phyloP scores from a whole-genome alignment of 192 early-diverging fungal genomes.

The Backusella tarrabulga region DNA sequence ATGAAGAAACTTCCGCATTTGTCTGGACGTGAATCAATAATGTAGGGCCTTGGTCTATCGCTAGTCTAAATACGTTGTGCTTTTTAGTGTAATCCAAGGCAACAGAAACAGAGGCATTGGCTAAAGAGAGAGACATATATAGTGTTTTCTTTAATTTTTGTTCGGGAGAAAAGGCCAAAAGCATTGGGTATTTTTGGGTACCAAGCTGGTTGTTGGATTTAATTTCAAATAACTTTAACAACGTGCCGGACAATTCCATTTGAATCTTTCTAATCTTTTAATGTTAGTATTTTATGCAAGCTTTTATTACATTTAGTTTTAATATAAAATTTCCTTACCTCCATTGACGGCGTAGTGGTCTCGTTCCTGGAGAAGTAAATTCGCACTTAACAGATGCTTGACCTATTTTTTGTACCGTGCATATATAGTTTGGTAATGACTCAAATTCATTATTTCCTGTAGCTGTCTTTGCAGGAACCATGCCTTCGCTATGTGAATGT shows the following conservation, averaged over 20 bases:
- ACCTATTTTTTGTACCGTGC: conserved; percentile 25
- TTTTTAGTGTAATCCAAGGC: conserved; percentile 21
- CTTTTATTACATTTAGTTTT: neutral
- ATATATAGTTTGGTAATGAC: conserved; percentile 16
- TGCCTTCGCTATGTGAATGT: neutral
- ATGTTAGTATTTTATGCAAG: neutral
- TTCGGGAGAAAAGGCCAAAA: neutral
- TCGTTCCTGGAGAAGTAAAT: neutral
- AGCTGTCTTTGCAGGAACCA: neutral
- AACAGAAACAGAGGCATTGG: neutral
- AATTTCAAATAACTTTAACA: conserved; percentile 14
- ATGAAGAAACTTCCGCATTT: conserved; percentile 1
- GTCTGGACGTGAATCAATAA: conserved; percentile 13
- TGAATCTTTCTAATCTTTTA: neutral
- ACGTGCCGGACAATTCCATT: conserved; percentile 20
- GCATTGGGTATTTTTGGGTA: neutral
- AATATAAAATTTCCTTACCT: neutral
- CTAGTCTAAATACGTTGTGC: conserved; percentile 10
- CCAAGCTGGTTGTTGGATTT: neutral
- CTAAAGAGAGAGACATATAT: neutral
- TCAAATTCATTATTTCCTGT: neutral
- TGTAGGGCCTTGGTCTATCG: conserved; percentile 3
- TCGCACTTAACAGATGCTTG: conserved; percentile 14
- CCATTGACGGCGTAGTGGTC: conserved; percentile 1
- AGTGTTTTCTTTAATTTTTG: neutral